A percentile compares a stretch with the other conserved stretches of the same genome.
These are phyloP conservation scores for Beauveria australis DNA, from an alignment of 2,329 filamentous ascomycete species.

Conservation along the genomic window DNA sequence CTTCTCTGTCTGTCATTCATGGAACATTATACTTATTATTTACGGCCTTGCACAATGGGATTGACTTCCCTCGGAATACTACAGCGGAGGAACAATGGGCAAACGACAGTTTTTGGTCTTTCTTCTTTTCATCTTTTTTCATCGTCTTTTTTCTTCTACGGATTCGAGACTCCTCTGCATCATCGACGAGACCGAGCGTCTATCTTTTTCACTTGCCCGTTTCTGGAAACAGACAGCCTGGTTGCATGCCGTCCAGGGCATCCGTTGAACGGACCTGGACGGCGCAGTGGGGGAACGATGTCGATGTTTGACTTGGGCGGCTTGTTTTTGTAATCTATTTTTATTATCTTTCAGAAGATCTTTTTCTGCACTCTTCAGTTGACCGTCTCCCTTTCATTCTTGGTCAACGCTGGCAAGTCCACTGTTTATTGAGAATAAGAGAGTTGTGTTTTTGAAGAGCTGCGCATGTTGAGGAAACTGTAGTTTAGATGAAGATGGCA, in stretches of 20 bases:
- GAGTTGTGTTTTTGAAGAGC: background rate
- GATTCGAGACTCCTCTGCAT: background rate
- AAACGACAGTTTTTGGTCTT: conserved; percentile 1
- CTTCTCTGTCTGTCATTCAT: conserved; percentile 32
- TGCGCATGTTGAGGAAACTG: conserved; percentile 1
- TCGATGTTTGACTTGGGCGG: conserved; percentile 1
- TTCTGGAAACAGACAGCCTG: conserved; percentile 12
- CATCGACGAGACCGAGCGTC: conserved; percentile 8
- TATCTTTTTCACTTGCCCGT: conserved; percentile 7
- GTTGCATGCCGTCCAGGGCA: conserved; percentile 9
- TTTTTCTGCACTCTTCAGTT: background rate
- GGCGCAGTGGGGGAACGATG: conserved; percentile 1
- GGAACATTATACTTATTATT: conserved; percentile 13
- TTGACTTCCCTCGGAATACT: background rate
- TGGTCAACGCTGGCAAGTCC: background rate
- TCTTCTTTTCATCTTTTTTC: background rate
- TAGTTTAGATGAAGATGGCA: conserved; percentile 6
- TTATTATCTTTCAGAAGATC: background rate
- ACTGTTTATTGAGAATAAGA: background rate
- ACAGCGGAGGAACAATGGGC: conserved; percentile 5
- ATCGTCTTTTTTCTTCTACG: background rate
- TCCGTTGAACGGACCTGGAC: conserved; percentile 11
- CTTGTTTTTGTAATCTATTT: conserved; percentile 2
- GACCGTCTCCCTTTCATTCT: background rate
- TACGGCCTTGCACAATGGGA: conserved; percentile 10